phyloP scores from a whole-genome alignment of 108 stramenopile species.

The Conticribra weissflogii region DNA sequence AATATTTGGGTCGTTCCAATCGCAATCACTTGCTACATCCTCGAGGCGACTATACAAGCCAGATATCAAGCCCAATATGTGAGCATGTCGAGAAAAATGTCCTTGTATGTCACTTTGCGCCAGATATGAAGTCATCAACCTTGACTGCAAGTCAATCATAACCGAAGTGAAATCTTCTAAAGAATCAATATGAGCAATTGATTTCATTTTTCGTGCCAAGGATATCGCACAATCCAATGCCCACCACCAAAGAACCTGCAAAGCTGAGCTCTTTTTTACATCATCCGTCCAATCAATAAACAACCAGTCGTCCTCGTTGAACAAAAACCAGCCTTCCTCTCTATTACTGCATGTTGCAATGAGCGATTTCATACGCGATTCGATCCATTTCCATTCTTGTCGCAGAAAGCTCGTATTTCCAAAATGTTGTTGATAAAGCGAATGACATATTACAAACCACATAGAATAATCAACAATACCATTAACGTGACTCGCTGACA shows the following conservation, averaged over 20 bases:
- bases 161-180: conserved; percentile 3
- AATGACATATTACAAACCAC: conserved; percentile 45
- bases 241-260: conserved; percentile 54
- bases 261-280: conserved; percentile 22
- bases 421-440: conserved; percentile 46
- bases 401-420: conserved; percentile 34
- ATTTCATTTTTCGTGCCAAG: conserved; percentile 19
- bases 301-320: conserved; percentile 33
- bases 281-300: conserved; percentile 51
- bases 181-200: background rate
- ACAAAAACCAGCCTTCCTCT: conserved; percentile 24
- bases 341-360: conserved; percentile 24
- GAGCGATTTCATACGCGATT: conserved; percentile 18
- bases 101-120: conserved; percentile 17
- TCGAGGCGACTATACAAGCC: conserved; percentile 39
- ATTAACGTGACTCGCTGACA: conserved; percentile 38
- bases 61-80: conserved; percentile 39
- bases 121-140: conserved; percentile 19
- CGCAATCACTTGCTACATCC: conserved; percentile 32
- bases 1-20: conserved; percentile 33
- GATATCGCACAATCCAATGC: conserved; percentile 31
- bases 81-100: conserved; percentile 32
- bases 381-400: conserved; percentile 36
- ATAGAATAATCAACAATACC: conserved; percentile 51
- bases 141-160: conserved; percentile 12